phyloP scores from a whole-genome alignment of 257 asterid genomes.

The Scutellaria barbata region DNA sequence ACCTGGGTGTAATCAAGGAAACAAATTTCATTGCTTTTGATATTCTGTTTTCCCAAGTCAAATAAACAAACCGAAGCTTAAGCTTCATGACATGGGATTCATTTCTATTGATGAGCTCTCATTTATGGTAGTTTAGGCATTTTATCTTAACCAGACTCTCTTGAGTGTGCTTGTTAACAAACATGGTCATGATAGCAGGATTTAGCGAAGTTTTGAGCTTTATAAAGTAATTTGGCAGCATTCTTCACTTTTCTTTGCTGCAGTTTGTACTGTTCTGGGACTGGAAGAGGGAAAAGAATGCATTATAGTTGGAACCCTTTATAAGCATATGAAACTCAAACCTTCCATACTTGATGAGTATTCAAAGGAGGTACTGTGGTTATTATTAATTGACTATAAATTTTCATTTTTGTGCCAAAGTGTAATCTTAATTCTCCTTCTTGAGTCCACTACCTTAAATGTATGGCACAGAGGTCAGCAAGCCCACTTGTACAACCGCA shows the following conservation, averaged over 20 bases:
- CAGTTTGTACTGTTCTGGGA: constrained; percentile 90
- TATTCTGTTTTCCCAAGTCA: background rate
- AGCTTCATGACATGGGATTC: background rate
- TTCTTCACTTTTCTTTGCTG: constrained; percentile 37
- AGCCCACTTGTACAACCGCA: constrained; percentile 73
- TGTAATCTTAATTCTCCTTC: constrained; percentile 28
- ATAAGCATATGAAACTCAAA: constrained; percentile 94
- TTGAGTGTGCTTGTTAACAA: background rate
- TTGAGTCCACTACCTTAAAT: constrained; percentile 24
- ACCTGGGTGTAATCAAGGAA: background rate
- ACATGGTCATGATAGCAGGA: background rate
- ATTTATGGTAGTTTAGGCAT: background rate
- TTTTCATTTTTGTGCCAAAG: background rate
- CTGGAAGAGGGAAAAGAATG: constrained; percentile 86
- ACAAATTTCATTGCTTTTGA: background rate
- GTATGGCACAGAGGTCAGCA: constrained; percentile 70
- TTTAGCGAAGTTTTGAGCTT: constrained; percentile 18
- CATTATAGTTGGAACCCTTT: constrained; percentile 85
- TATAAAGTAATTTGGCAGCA: constrained; percentile 19
- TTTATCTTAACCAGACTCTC: constrained; percentile 5
- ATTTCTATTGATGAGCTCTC: constrained; percentile 16
- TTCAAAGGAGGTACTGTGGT: constrained; percentile 78
- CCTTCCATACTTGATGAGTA: constrained; percentile 91
- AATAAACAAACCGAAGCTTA: background rate
- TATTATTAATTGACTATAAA: constrained; percentile 11